These are phyloP conservation scores for Citrus maxima DNA, from an alignment of 345 rosid species.

Conservation along the genomic window DNA sequence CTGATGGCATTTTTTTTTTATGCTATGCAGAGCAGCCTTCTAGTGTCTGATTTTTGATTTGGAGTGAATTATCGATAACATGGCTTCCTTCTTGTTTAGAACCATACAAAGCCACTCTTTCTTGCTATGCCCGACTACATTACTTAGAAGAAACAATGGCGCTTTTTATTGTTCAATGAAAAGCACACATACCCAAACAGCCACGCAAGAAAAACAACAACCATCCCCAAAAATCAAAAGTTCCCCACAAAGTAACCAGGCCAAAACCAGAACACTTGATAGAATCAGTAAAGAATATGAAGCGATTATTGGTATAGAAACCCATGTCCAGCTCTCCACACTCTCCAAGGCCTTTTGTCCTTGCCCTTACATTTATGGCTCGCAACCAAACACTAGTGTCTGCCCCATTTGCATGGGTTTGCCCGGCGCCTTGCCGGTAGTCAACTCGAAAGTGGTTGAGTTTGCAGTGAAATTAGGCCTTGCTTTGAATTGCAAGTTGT, in stretches of 20 bases:
- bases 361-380: constrained; percentile 84
- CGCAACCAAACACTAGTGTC: constrained; percentile 63
- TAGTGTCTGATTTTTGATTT: constrained; percentile 4
- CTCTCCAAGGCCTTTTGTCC: constrained; percentile 84
- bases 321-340: constrained; percentile 91
- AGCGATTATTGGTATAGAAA: constrained; percentile 91
- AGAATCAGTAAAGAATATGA: constrained; percentile 58
- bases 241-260: constrained; percentile 38
- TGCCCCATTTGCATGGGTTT: constrained; percentile 97
- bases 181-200: constrained; percentile 40
- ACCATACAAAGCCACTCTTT: constrained; percentile 50
- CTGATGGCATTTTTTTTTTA: constrained; percentile 22
- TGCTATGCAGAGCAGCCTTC: constrained; percentile 27
- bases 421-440: constrained; percentile 92
- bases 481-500: constrained; percentile 81
- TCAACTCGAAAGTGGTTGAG: constrained; percentile 82
- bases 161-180: constrained; percentile 43
- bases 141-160: constrained; percentile 44
- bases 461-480: constrained; percentile 80
- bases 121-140: constrained; percentile 34
- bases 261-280: constrained; percentile 46
- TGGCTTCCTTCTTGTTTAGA: constrained; percentile 63
- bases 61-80: constrained; percentile 15
- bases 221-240: constrained; percentile 36
- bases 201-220: constrained; percentile 50